Conservation (phyloP, 306 rosid genomes). For the Ormosia semicastrata region DNA sequence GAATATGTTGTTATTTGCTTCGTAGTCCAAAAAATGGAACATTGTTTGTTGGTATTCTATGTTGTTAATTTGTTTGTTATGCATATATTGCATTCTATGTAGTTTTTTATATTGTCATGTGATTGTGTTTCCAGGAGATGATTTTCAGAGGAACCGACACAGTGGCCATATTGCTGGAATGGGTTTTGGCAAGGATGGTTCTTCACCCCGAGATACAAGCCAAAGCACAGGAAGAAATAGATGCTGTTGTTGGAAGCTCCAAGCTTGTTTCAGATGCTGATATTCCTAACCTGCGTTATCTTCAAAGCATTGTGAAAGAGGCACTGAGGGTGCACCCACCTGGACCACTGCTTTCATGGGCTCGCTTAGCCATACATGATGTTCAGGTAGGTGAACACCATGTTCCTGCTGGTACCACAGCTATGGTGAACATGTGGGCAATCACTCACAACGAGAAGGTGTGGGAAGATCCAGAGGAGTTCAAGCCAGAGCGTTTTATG, state of each 20-base stretch:
- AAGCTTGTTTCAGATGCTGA: constrained; percentile 45
- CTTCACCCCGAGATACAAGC: constrained; percentile 74
- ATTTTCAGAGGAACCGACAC: constrained; percentile 90
- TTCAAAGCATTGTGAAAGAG: constrained; percentile 72
- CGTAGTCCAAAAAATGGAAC: not conserved
- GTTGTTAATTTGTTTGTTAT: not conserved
- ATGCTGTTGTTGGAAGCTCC: constrained; percentile 2
- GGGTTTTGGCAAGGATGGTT: constrained; percentile 91
- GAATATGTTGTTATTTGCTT: not conserved
- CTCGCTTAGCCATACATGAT: constrained; percentile 68
- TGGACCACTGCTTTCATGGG: constrained; percentile 85
- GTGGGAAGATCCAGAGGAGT: constrained; percentile 50
- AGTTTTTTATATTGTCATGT: not conserved
- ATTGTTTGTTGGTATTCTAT: no score
- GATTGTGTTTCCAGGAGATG: constrained; percentile 57
- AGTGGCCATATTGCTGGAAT: constrained; percentile 75
- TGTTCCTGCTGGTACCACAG: constrained; percentile 69
- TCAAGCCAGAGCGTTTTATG: constrained; percentile 61
- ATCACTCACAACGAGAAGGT: constrained; percentile 56
- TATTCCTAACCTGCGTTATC: constrained; percentile 55
- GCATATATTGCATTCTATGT: no score
- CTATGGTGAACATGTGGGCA: constrained; percentile 89
- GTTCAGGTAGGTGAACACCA: constrained; percentile 42
- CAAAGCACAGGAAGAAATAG: constrained; percentile 57
- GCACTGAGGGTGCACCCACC: constrained; percentile 76